Evolutionary conservation across 805 yeast genomes (phyloP).

Genomic region (Candida silvatica): DNA sequence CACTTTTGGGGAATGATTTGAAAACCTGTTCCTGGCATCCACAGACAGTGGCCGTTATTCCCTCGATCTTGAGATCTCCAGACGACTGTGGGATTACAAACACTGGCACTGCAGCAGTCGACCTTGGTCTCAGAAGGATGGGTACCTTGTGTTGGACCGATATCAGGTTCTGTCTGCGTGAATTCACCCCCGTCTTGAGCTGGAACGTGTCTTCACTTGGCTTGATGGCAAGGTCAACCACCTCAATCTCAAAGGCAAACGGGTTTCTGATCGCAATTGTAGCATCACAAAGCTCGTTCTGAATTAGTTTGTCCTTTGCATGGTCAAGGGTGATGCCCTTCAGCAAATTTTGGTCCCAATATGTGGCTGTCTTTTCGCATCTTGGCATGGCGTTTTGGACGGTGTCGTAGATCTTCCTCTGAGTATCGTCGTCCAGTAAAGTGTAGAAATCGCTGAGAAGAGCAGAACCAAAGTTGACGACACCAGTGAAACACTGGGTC

Average conservation of each 20-base stretch:
- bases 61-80: constrained; percentile 42
- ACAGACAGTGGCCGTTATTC: constrained; percentile 41
- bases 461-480: constrained; percentile 39
- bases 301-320: constrained; percentile 28
- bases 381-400: constrained; percentile 22
- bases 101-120: constrained; percentile 30
- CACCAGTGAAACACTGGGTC: constrained; percentile 35
- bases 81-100: constrained; percentile 38
- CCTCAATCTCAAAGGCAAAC: constrained; percentile 60
- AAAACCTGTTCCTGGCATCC: constrained; percentile 42
- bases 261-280: constrained; percentile 66
- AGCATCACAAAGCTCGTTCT: constrained; percentile 57
- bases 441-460: constrained; percentile 48
- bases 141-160: constrained; percentile 10
- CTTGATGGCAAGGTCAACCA: constrained; percentile 36
- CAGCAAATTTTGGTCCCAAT: constrained; percentile 67
- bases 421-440: constrained; percentile 51
- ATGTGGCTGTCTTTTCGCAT: constrained; percentile 22
- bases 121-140: constrained; percentile 29
- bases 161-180: constrained; percentile 10
- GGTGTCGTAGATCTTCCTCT: constrained; percentile 28
- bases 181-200: constrained; percentile 17
- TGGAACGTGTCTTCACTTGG: constrained; percentile 20
- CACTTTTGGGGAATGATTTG: constrained; percentile 1
- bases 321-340: constrained; percentile 13